phyloP scores from a whole-genome alignment of 2,329 filamentous ascomycete species.

The Trichocomaceae sp. region DNA sequence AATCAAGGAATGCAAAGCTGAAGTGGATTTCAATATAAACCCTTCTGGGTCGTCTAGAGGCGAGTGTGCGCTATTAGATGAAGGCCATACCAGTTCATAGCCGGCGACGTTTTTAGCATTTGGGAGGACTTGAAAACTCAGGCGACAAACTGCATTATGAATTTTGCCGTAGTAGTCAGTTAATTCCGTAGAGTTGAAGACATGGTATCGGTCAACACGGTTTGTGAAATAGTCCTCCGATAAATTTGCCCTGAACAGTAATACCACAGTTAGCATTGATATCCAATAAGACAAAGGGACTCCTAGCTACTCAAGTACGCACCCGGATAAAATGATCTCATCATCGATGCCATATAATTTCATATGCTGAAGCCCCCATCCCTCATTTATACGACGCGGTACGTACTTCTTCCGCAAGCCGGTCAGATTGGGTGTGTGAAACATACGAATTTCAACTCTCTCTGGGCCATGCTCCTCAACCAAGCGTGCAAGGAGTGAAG shows the following conservation, averaged over 20 bases:
- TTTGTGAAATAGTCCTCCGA: conserved; percentile 95
- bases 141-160: conserved; percentile 66
- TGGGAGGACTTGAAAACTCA: conserved; percentile 75
- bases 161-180: conserved; percentile 76
- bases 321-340: conserved; percentile 89
- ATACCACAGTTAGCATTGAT: conserved; percentile 8
- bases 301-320: conserved; percentile 21
- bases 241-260: conserved; percentile 65
- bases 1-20: conserved; percentile 61
- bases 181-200: conserved; percentile 73
- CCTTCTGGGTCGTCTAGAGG: conserved; percentile 63
- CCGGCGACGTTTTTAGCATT: conserved; percentile 36
- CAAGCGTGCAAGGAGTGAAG: conserved; percentile 79
- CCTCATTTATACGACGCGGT: conserved; percentile 89
- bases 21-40: conserved; percentile 65
- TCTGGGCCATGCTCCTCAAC: conserved; percentile 74
- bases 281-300: background rate
- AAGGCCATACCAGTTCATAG: conserved; percentile 65
- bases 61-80: conserved; percentile 64
- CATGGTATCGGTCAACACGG: conserved; percentile 86
- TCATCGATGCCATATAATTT: conserved; percentile 96
- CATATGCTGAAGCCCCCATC: conserved; percentile 98
- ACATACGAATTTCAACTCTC: conserved; percentile 91
- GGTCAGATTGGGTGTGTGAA: conserved; percentile 92
- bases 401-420: conserved; percentile 77